These are phyloP conservation scores for Sarocladium brachiariae DNA, from an alignment of 2,329 filamentous ascomycete genomes.

Conservation along the genomic window DNA sequence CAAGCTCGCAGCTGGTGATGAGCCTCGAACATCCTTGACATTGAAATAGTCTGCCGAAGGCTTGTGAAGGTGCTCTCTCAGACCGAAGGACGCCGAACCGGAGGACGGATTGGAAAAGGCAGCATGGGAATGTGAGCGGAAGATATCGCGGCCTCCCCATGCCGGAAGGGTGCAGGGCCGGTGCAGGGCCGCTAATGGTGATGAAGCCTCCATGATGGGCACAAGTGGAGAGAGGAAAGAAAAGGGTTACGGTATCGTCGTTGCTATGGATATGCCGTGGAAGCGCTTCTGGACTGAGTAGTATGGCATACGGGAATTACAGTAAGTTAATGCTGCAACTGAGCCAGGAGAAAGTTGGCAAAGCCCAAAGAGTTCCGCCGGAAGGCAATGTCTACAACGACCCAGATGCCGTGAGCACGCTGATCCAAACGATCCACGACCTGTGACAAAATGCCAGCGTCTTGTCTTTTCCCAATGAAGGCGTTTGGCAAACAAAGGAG, in stretches of 20 bases:
- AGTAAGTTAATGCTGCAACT: conserved; percentile 14
- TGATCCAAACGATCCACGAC: neutral
- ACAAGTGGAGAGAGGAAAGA: conserved; percentile 8
- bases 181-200: conserved; percentile 89
- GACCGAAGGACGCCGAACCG: conserved; percentile 63
- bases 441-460: neutral
- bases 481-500: neutral
- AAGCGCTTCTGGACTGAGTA: conserved; percentile 14
- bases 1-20: conserved; percentile 84
- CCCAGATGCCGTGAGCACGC: conserved; percentile 6
- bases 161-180: conserved; percentile 53
- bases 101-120: conserved; percentile 39
- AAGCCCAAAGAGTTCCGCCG: neutral
- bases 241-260: conserved; percentile 14
- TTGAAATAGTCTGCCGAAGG: conserved; percentile 71
- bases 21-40: conserved; percentile 69
- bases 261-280: conserved; percentile 21
- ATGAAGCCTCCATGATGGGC: conserved; percentile 77
- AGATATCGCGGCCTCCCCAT: conserved; percentile 53
- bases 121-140: conserved; percentile 38
- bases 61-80: conserved; percentile 64
- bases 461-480: neutral
- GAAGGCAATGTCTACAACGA: conserved; percentile 4
- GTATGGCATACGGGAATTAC: conserved; percentile 14
- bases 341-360: neutral